phyloP scores from a whole-genome alignment of 1,284 basidiomycete genomes.

The Cryptococcus sp. region DNA sequence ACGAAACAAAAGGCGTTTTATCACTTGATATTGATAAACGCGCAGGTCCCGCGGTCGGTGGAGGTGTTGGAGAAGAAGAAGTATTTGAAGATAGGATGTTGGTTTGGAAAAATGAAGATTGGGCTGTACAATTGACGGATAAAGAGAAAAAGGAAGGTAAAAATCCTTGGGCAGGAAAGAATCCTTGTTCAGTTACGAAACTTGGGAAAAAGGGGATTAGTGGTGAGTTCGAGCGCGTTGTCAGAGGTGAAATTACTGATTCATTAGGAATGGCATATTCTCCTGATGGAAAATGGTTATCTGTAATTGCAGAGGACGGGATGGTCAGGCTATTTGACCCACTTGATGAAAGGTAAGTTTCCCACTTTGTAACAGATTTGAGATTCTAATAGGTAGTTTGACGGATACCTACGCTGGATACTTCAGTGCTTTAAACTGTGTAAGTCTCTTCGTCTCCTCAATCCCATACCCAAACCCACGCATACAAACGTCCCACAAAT shows the following conservation, averaged over 20 bases:
- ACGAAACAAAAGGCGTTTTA: background rate
- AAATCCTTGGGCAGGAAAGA: conserved; percentile 44
- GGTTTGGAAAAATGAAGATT: conserved; percentile 48
- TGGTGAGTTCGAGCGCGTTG: conserved; percentile 53
- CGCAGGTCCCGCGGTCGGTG: background rate
- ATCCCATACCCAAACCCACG: background rate
- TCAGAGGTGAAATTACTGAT: background rate
- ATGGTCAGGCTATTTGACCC: conserved; percentile 82
- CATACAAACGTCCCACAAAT: background rate
- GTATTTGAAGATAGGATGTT: conserved; percentile 24
- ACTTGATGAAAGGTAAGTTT: conserved; percentile 68
- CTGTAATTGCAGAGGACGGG: conserved; percentile 82
- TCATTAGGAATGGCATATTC: conserved; percentile 78
- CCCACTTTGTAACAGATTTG: conserved; percentile 4
- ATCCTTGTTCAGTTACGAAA: conserved; percentile 45
- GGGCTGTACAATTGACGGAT: conserved; percentile 21
- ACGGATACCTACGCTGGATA: conserved; percentile 88
- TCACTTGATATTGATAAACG: background rate
- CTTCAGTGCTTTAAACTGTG: conserved; percentile 79
- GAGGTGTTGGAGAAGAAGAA: conserved; percentile 2
- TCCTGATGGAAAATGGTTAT: conserved; percentile 80
- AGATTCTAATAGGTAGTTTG: conserved; percentile 59
- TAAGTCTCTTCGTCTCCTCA: conserved; percentile 10
- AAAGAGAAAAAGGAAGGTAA: conserved; percentile 28
- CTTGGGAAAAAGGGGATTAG: conserved; percentile 58